Evolutionary conservation across 352 stramenopile species (phyloP), one percentile per base, ranked within the genome.

Genomic region (Nothophytophthora sp.): DNA sequence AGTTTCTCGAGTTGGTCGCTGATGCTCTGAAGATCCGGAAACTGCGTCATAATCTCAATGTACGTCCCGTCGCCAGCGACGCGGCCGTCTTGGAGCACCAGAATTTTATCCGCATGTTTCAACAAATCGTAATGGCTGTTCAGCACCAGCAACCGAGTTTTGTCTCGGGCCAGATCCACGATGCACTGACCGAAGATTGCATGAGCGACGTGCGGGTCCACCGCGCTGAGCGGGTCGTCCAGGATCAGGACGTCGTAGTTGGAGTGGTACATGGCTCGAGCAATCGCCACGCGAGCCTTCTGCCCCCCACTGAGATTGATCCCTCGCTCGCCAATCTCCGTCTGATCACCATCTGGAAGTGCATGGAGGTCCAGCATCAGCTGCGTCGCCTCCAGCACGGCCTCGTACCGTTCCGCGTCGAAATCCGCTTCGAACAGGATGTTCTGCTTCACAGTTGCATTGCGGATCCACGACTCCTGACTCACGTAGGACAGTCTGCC

Each of bases 321-420:
- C 0, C 96, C 96, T 37, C 92, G 92, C 66, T 98, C 95, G 5
- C 94, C 95, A 43, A 99, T 98, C 64, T 98, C 92, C 2, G 92
- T 98, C 59, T 70, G 29, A 60, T 99, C 95, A 13, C 93, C 90
- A 36, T 83, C 62, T 1, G 88, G 78, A 15, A 98, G 72, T 2
- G 92, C 63, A 16, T 73, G 59, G 7, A 98, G 58, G 60, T 98
- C 93, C 28, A 86, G 66, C 2, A 61, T 39, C 18, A 98, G 69
- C 27, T 89, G 81, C 50, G 90, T 98, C 8, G 74, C 75, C 33
- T 71, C 39, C n/a, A 96, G 50, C 7, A 89, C 81, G 24, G 64
- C 52, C 20, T 82, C 18, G 50, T 80, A 80, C 5, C 49, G 57
- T 9, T 36, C 42, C 0, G 42, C 23, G 19, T 76, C 46, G 5